Evolutionary conservation across 129 eudicot genomes (phyloP), one percentile per base, ranked within the genome.

Genomic region (Smallanthus sonchifolius): DNA sequence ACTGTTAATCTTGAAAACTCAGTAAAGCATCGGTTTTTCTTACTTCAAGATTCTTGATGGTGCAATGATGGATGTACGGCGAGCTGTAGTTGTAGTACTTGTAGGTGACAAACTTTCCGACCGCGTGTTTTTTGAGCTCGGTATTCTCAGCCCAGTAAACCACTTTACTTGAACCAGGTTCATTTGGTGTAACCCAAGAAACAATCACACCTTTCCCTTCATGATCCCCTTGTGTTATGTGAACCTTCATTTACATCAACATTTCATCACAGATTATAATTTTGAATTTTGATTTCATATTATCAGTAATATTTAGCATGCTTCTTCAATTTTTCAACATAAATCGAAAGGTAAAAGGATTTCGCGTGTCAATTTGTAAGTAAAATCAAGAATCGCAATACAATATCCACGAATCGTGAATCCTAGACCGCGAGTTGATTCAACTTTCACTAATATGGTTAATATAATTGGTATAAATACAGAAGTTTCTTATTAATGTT

Each of bases 181-280:
- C 96, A 47, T 84, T 81, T 0, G 89, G 84, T 45, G 98, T 92
- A 32, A 84, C 79, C 96, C 98, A 92, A 35, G 96, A 92, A 55
- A 92, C 71, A 34, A 92, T 89, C 74, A 92, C 90, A 4, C 80
- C 96, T 43, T 69, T 89, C 42, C 98, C 98, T 42, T 84, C 87
- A 35, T 80, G 87, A 70, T 92, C 96, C 28, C 98, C 98, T 92
- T 92, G 98, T 44, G 96, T 92, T 78, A 92, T 87, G 79, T 90
- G 96, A 77, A 92, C 98, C 98, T 92, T 67, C 68, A 83, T 16
- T 71, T 0, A 59, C 43, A 45, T 14, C 61, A 64, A 75, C 13
- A 57, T 63, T 60, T 73, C 13, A 42, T 65, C 3, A 48, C 4
- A 15, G 20, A n/a, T 78, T 42, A 36, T 6, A 40, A 10, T 62